Evolutionary conservation across 805 yeast genomes (phyloP).

Genomic region (Hanseniaspora hatyaiensis): DNA sequence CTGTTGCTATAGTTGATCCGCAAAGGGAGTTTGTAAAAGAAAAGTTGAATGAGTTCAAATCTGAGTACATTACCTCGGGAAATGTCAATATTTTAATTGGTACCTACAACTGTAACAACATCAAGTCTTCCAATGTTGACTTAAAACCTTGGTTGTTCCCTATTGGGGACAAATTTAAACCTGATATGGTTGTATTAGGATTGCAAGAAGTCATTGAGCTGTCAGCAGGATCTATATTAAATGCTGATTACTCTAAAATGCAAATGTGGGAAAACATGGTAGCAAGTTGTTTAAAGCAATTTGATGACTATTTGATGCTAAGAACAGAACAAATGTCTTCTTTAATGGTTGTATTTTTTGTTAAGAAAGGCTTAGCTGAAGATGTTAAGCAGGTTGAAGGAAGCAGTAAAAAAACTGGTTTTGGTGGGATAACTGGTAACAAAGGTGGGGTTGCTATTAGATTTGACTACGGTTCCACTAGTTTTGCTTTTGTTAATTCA

Average conservation of each 20-base stretch:
- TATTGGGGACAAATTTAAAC: constrained; percentile 40
- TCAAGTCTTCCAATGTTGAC: constrained; percentile 40
- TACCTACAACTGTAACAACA: constrained; percentile 80
- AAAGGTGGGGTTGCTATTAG: constrained; percentile 94
- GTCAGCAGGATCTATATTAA: constrained; percentile 80
- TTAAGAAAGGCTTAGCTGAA: constrained; percentile 37
- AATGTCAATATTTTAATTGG: constrained; percentile 63
- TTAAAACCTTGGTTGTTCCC: constrained; percentile 75
- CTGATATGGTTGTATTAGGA: constrained; percentile 81
- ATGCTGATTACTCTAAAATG: constrained; percentile 70
- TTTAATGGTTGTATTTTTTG: constrained; percentile 51
- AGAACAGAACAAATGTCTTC: constrained; percentile 71
- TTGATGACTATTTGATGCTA: constrained; percentile 47
- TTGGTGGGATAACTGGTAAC: constrained; percentile 95
- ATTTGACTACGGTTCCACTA: constrained; percentile 66
- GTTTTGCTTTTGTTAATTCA: constrained; percentile 74
- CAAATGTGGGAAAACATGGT: constrained; percentile 68
- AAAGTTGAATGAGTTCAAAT: constrained; percentile 36
- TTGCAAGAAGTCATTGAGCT: constrained; percentile 90
- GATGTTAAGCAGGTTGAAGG: constrained; percentile 78
- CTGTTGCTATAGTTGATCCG: constrained; percentile 77
- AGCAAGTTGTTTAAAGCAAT: constrained; percentile 47
- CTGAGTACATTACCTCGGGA: constrained; percentile 47
- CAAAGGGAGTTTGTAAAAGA: constrained; percentile 70
- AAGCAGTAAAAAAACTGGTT: constrained; percentile 86